Evolutionary conservation across 306 rosid genomes (phyloP), one percentile per base, ranked within the genome.

Genomic region (Neltuma alba): DNA sequence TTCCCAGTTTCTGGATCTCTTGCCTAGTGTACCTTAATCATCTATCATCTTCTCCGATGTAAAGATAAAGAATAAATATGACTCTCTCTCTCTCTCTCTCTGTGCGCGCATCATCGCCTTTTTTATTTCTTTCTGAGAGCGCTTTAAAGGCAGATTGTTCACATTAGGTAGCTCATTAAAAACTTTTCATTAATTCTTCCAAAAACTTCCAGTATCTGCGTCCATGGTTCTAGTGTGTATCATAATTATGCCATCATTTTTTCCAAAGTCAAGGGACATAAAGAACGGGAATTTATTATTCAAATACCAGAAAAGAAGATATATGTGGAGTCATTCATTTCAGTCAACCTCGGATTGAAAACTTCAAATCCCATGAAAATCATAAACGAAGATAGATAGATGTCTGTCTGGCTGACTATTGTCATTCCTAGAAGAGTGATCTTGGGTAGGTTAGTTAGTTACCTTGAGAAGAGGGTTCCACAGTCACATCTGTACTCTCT

Each of bases 391-490:
- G 72, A n/a, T 37, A 65, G 72, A 57, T 57, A 57, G 63, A 57
- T 57, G 33, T 23, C 15, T 66, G 30, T n/a, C 69, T 79, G 1
- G 44, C 72, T 79, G 78, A 71, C 40, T 45, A 48, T 40, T 63
- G 27, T 34, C 30, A 36, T 42, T 50, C 76, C 42, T 42, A 64
- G 44, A 21, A 34, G 70, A 21, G 61, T 75, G 76, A 48, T 76
- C 27, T 55, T 30, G 23, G 15, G 2, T 65, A 57, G 72, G 77
- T 68, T 79, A 33, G 33, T 83, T 93, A 38, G 44, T 83, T 93
- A 94, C 99, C 99, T 96, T 81, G 98, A 96, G 98, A 96, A 96
- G 77, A 93, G 96, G 78, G 99, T 96, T 85, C 99, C 99, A 88
- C 99, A 96, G 86, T 93, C 98, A 90, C 99, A 96, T 91, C 97